phyloP scores from a whole-genome alignment of 1,284 basidiomycete genomes.

The Ganoderma lingzhi region DNA sequence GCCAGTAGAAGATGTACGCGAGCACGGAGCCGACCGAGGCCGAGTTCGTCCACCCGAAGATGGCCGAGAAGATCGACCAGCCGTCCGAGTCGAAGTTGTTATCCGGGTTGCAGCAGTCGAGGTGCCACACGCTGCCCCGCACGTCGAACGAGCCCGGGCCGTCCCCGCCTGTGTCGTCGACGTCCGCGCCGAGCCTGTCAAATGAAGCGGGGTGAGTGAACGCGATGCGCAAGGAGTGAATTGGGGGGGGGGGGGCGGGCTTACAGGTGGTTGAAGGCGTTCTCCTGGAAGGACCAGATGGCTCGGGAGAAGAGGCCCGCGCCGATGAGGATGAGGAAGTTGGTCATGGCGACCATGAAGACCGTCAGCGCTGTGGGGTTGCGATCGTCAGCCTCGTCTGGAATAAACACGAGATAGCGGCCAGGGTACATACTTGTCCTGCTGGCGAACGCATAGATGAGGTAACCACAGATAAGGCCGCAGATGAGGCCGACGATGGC shows the following conservation, averaged over 20 bases:
- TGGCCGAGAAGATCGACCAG: slow-evolving; percentile 79
- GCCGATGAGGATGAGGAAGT: slow-evolving; percentile 90
- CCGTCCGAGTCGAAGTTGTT: slow-evolving; percentile 61
- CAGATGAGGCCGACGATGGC: slow-evolving; percentile 84
- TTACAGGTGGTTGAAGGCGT: slow-evolving; percentile 68
- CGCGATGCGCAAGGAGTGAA: not conserved
- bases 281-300: slow-evolving; percentile 73
- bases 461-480: slow-evolving; percentile 72
- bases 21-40: slow-evolving; percentile 53
- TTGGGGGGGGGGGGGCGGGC: slow-evolving; percentile 30
- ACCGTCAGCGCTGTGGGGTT: slow-evolving; percentile 68
- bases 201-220: not conserved
- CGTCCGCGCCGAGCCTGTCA: slow-evolving; percentile 72
- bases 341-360: slow-evolving; percentile 90
- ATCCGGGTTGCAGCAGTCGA: slow-evolving; percentile 84
- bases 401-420: not conserved
- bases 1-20: slow-evolving; percentile 45
- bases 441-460: slow-evolving; percentile 81
- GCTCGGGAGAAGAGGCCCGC: slow-evolving; percentile 87
- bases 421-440: slow-evolving; percentile 62
- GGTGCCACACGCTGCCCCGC: slow-evolving; percentile 86
- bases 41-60: slow-evolving; percentile 82
- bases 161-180: slow-evolving; percentile 79
- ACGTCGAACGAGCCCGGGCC: slow-evolving; percentile 88
- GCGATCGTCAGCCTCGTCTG: slow-evolving; percentile 9